Conservation (phyloP, 2,329 filamentous ascomycete species). For the Exophiala alcalophila region DNA sequence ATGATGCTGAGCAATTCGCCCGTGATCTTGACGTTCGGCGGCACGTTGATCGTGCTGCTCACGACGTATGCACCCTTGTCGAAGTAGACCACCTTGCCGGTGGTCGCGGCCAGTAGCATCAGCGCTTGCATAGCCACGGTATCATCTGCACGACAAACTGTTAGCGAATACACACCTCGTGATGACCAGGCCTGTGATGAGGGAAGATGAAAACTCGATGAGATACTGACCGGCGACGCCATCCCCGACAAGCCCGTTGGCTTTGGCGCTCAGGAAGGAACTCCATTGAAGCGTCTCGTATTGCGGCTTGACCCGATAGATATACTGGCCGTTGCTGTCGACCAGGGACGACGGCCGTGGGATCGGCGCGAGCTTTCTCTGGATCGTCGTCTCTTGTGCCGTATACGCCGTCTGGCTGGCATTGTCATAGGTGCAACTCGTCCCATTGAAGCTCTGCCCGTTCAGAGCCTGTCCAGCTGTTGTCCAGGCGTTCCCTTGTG, state of each 20-base stretch:
- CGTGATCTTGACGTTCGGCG: slow-evolving; percentile 55
- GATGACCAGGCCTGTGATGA: background rate
- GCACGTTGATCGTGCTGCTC: slow-evolving; percentile 66
- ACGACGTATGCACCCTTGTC: slow-evolving; percentile 72
- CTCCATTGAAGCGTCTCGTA: slow-evolving; percentile 43
- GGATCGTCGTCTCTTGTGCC: slow-evolving; percentile 43
- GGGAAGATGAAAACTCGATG: background rate
- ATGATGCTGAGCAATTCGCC: slow-evolving; percentile 51
- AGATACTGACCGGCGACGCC: slow-evolving; percentile 47
- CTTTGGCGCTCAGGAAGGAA: slow-evolving; percentile 46
- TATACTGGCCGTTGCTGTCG: slow-evolving; percentile 52
- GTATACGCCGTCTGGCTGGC: slow-evolving; percentile 31
- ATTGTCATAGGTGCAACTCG: slow-evolving; percentile 26
- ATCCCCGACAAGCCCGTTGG: slow-evolving; percentile 49
- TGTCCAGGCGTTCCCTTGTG: slow-evolving; percentile 68
- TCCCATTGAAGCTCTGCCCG: slow-evolving; percentile 28
- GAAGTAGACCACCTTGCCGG: slow-evolving; percentile 64
- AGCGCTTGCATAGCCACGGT: slow-evolving; percentile 58
- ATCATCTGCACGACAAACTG: slow-evolving; percentile 47
- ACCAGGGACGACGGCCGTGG: slow-evolving; percentile 46
- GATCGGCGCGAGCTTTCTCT: slow-evolving; percentile 51
- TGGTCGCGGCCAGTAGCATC: slow-evolving; percentile 50
- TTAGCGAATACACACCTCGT: background rate
- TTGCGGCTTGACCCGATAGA: slow-evolving; percentile 52
- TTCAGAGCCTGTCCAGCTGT: slow-evolving; percentile 24